Percentiles rank a stretch among this genome's conserved stretches.
Evolutionary conservation across 2,329 filamentous ascomycete species (phyloP).

Genomic region (Sporothrix mexicana): DNA sequence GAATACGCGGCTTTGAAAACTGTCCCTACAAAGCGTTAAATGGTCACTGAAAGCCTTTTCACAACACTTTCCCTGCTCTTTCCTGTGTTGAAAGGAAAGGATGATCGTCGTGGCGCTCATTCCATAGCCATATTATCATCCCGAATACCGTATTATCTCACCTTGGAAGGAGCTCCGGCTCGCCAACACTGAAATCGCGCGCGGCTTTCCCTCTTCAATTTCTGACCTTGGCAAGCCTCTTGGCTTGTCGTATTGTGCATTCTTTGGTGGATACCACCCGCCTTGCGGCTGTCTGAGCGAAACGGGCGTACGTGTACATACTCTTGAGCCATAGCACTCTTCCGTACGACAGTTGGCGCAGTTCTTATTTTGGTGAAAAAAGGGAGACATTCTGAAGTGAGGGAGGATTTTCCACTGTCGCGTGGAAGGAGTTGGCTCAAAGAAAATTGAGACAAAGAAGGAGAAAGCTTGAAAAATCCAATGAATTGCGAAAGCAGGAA

Average conservation of each 20-base stretch:
- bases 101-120: background rate
- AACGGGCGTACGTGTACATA: background rate
- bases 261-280: background rate
- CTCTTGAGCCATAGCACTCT: no score
- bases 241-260: conserved; percentile 5
- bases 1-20: background rate
- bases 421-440: background rate
- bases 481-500: background rate
- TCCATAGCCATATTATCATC: background rate
- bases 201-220: background rate
- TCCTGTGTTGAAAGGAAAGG: background rate
- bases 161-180: background rate
- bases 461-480: background rate
- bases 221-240: background rate
- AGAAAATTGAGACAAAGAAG: background rate
- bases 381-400: background rate
- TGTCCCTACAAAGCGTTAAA: no score
- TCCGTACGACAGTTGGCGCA: background rate
- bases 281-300: background rate
- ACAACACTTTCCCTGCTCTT: no score
- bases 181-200: background rate
- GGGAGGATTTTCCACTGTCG: background rate
- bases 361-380: background rate
- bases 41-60: no score
- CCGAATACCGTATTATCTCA: no score